A percentile compares a stretch with the other conserved stretches of the same genome.
phyloP scores from a whole-genome alignment of 2,329 filamentous ascomycete genomes.

The Septoria petroselini region DNA sequence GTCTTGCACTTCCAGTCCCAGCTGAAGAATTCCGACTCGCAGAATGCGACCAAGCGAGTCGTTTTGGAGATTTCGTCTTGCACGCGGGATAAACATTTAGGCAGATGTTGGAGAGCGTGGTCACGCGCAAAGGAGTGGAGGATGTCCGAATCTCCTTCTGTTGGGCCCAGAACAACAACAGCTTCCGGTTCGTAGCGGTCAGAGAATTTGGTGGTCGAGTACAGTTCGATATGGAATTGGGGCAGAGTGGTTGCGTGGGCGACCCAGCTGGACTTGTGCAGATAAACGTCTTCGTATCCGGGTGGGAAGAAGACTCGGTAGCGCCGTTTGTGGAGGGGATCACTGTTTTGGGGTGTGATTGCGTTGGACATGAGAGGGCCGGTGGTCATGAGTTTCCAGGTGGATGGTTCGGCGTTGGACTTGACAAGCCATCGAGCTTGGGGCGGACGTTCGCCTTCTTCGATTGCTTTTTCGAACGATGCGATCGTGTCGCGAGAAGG shows the following conservation, averaged over 20 bases:
- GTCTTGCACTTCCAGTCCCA: conserved; percentile 27
- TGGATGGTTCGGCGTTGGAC: conserved; percentile 16
- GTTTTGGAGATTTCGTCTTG: conserved; percentile 20
- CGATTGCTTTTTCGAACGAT: not conserved
- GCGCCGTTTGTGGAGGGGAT: conserved; percentile 20
- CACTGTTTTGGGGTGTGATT: conserved; percentile 15
- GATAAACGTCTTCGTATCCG: conserved; percentile 27
- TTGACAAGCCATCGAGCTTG: conserved; percentile 23
- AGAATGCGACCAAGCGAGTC: conserved; percentile 18
- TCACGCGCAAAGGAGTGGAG: conserved; percentile 10
- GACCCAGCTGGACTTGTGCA: conserved; percentile 24
- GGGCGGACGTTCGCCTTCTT: conserved; percentile 8
- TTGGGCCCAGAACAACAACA: conserved; percentile 24
- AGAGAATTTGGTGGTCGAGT: conserved; percentile 1
- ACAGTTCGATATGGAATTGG: conserved; percentile 21
- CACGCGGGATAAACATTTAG: conserved; percentile 18
- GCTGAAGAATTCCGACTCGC: conserved; percentile 24
- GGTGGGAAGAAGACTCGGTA: conserved; percentile 25
- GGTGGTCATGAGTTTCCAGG: conserved; percentile 20
- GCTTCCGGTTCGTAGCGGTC: conserved; percentile 26
- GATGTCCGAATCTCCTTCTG: conserved; percentile 9
- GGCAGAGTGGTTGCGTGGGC: conserved; percentile 17
- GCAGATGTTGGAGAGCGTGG: conserved; percentile 13
- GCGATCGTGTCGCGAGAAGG: not conserved
- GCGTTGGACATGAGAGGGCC: conserved; percentile 26